Percentiles rank a stretch among this genome's conserved stretches.
Evolutionary conservation across 148 eudicot species (phyloP).

Genomic region (Heliamphora exappendiculata): DNA sequence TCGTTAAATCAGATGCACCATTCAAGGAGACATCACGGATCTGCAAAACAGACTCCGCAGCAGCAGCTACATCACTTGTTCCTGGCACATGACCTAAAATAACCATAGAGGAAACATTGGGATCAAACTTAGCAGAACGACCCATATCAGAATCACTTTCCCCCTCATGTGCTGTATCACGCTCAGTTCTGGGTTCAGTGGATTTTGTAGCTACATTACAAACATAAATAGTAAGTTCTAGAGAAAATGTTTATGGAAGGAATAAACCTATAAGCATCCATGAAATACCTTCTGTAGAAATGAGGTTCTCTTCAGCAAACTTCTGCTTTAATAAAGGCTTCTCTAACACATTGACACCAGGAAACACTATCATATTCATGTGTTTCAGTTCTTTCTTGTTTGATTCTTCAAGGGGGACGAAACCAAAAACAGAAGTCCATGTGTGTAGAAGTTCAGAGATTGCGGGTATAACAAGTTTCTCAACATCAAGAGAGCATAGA

Average conservation of each 20-base stretch:
- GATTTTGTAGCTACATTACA: conserved; percentile 12
- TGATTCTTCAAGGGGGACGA: conserved; percentile 56
- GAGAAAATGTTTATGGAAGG: background rate
- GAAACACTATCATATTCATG: conserved; percentile 57
- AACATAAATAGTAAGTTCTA: background rate
- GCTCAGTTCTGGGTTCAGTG: conserved; percentile 13
- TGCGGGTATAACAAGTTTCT: conserved; percentile 87
- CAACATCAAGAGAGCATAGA: conserved; percentile 58
- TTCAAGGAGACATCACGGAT: conserved; percentile 6
- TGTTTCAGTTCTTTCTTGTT: conserved; percentile 41
- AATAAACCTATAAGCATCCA: background rate
- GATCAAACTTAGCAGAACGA: background rate
- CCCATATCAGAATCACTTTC: conserved; percentile 7
- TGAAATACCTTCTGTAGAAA: conserved; percentile 34
- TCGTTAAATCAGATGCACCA: conserved; percentile 24
- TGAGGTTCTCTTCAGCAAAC: conserved; percentile 8
- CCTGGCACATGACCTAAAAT: background rate
- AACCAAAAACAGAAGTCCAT: conserved; percentile 85
- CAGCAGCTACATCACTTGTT: conserved; percentile 4
- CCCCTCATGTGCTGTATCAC: conserved; percentile 12
- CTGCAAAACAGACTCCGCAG: conserved; percentile 3
- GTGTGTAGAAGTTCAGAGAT: conserved; percentile 61
- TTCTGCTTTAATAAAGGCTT: conserved; percentile 35
- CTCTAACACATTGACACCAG: conserved; percentile 62
- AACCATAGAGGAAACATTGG: conserved; percentile 1